Evolutionary conservation across 768 basidiomycete genomes (phyloP), one percentile per base, ranked within the genome.

Genomic region (Baorangia bicolor): DNA sequence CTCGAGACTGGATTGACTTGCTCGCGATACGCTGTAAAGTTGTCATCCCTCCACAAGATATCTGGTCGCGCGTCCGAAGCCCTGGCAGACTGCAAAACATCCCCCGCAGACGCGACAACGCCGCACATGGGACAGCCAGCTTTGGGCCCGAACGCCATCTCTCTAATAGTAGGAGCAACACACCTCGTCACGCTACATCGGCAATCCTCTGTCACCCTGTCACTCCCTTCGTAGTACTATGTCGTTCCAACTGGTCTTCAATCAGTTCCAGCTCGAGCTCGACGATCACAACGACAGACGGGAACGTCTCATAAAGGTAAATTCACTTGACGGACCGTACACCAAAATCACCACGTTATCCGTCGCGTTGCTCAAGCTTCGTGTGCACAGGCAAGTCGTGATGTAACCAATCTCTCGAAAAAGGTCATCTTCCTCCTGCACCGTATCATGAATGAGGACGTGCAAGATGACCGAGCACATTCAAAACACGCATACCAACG

Each of bases 341-440:
- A 48, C 37, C 34, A 37, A n/a, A 35, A 37, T 51, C 50, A 8
- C 11, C 12, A 30, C 33, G 34, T 30, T 20, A 8, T n/a, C 49
- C 18, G 25, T 28, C 28, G 46, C 18, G 25, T 28, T 30, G 46
- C 57, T 60, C 38, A 53, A 45, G 20, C 40, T 49, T 49, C 39
- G 30, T 54, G 40, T 16, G 31, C 44, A 42, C 69, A 92, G 90
- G 79, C 82, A 37, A 88, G 86, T 67, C 86, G 96, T 34, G 94
- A 97, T 73, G 82, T 93, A 48, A 98, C 95, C 25, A 90, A 86
- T 62, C 78, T 90, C 34, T 93, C 94, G 49, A 99, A 99, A 72
- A 95, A 92, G 73, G 78, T 86, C 60, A 98, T 99, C 59, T 98
- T 98, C 68, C 84, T 92, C 38, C 78, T 98, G 5, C 96, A 98